Percentiles rank a stretch among this genome's conserved stretches.
Evolutionary conservation across 148 eudicot genomes (phyloP).

Genomic region (Rhododendron griersonianum): DNA sequence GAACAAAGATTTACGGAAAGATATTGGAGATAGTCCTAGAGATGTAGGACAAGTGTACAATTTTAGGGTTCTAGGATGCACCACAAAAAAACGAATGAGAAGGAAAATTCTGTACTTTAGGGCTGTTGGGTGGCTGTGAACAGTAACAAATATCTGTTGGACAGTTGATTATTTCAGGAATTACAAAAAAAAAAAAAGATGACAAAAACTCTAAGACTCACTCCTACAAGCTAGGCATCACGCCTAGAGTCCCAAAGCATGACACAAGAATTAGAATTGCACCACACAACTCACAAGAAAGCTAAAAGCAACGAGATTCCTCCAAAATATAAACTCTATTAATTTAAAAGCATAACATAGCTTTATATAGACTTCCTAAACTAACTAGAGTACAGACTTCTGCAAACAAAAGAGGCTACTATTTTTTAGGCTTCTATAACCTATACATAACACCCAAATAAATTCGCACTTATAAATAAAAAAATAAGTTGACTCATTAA

Average conservation of each 20-base stretch:
- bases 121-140: not conserved
- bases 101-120: not conserved
- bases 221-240: no score
- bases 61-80: not conserved
- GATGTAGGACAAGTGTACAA: not conserved
- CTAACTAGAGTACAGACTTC: not conserved
- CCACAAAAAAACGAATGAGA: not conserved
- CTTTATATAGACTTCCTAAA: not conserved
- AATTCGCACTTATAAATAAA: not conserved
- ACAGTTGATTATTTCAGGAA: not conserved
- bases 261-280: no score
- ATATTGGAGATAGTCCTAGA: not conserved
- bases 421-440: not conserved
- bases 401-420: not conserved
- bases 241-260: not conserved
- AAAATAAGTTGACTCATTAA: not conserved
- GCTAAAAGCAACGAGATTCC: not conserved
- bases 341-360: not conserved
- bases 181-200: not conserved
- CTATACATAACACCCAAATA: no score
- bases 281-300: not conserved
- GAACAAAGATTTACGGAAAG: not conserved
- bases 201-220: no score
- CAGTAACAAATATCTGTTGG: not conserved
- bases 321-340: not conserved